Percentiles rank a stretch among this genome's conserved stretches.
These are phyloP conservation scores for Phytophthora capsici DNA, from an alignment of 352 stramenopile genomes.

Conservation along the genomic window DNA sequence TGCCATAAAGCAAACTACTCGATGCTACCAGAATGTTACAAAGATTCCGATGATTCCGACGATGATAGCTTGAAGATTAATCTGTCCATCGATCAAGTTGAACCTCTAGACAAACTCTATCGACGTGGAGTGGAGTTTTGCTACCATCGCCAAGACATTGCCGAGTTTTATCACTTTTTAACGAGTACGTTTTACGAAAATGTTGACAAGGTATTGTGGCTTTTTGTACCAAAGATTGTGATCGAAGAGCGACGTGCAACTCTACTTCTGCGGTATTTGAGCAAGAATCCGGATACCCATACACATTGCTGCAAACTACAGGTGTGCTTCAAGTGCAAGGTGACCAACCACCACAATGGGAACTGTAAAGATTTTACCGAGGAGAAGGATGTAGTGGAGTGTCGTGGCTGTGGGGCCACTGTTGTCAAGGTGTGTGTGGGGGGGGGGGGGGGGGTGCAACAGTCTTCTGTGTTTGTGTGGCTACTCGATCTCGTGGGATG, in stretches of 20 bases:
- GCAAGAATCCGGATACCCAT: constrained; percentile 50
- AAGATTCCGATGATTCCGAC: constrained; percentile 5
- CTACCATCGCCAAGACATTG: no score
- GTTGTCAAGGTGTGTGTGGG: constrained; percentile 75
- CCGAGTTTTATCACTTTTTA: no score
- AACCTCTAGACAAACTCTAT: constrained; percentile 27
- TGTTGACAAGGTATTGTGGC: constrained; percentile 32
- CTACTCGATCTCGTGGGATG: constrained; percentile 54
- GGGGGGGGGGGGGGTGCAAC: constrained; percentile 65
- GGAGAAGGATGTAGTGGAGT: constrained; percentile 58
- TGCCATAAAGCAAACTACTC: constrained; percentile 66
- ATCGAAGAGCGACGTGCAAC: constrained; percentile 64
- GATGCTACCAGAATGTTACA: constrained; percentile 40
- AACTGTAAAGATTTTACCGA: constrained; percentile 61
- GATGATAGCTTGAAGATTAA: background rate
- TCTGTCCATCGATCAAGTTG: constrained; percentile 28
- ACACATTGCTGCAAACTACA: constrained; percentile 49
- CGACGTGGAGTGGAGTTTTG: no score
- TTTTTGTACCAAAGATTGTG: constrained; percentile 42
- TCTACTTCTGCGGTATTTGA: no score
- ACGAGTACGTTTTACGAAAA: constrained; percentile 26
- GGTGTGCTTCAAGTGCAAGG: constrained; percentile 77
- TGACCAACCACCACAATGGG: constrained; percentile 46
- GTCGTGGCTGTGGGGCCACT: constrained; percentile 56
- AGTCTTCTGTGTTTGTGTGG: constrained; percentile 60